These are phyloP conservation scores for Nothophytophthora sp. DNA, from an alignment of 352 stramenopile species.

Conservation along the genomic window DNA sequence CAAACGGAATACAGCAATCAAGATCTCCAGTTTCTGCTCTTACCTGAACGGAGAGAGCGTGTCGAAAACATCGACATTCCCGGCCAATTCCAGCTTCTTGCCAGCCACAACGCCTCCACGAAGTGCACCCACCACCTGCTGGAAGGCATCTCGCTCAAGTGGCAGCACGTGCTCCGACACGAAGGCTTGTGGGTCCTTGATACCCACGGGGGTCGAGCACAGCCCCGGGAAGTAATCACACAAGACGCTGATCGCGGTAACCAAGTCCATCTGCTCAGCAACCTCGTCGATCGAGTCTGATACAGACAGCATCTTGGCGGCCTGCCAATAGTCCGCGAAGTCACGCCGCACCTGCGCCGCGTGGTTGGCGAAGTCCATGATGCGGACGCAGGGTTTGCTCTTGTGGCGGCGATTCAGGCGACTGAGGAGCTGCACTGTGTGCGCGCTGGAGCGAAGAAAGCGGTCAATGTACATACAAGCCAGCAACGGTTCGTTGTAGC, in stretches of 20 bases:
- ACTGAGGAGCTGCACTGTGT: conserved; percentile 82
- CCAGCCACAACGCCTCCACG: conserved; percentile 23
- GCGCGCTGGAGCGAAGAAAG: conserved; percentile 57
- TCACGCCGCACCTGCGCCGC: conserved; percentile 58
- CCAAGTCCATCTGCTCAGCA: conserved; percentile 31
- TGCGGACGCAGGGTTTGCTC: conserved; percentile 44
- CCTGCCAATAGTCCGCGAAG: conserved; percentile 55
- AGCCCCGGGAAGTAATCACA: conserved; percentile 47
- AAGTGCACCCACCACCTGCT: conserved; percentile 54
- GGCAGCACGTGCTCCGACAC: conserved; percentile 29
- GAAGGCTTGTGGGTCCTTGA: conserved; percentile 22
- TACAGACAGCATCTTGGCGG: conserved; percentile 24
- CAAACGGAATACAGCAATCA: no score
- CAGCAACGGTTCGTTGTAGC: conserved; percentile 79
- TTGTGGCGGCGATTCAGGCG: conserved; percentile 76
- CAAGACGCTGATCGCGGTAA: conserved; percentile 38
- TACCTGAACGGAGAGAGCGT: conserved; percentile 40
- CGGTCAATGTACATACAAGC: conserved; percentile 86
- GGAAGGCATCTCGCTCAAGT: conserved; percentile 57
- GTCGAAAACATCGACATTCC: conserved; percentile 13
- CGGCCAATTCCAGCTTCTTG: conserved; percentile 28
- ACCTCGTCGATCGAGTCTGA: conserved; percentile 25
- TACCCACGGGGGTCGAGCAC: conserved; percentile 11
- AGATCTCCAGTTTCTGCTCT: no score
- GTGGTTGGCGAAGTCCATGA: conserved; percentile 81